These are phyloP conservation scores for Epichloe hybrida DNA, from an alignment of 2,329 filamentous ascomycete genomes.

Conservation along the genomic window DNA sequence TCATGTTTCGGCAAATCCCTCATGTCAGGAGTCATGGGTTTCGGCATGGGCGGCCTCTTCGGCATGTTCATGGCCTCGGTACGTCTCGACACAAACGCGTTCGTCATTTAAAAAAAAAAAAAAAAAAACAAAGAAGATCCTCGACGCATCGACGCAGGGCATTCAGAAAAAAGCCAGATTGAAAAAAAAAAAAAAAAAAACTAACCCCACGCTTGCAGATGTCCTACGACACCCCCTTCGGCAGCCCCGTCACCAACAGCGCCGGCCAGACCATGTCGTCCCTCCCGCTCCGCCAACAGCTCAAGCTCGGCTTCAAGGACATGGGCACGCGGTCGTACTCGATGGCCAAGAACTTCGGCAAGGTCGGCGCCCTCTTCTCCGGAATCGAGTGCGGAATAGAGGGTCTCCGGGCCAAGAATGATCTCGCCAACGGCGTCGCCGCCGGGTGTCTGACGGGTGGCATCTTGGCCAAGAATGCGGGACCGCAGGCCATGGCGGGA, in stretches of 20 bases:
- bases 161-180: no score
- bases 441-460: conserved; percentile 88
- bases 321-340: conserved; percentile 78
- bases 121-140: no score
- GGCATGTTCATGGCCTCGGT: conserved; percentile 97
- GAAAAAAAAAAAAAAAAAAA: no score
- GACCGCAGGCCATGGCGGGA: conserved; percentile 74
- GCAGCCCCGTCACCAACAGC: conserved; percentile 29
- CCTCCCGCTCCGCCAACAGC: conserved; percentile 75
- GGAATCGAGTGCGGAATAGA: conserved; percentile 96
- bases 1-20: conserved; percentile 80
- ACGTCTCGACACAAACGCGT: conserved; percentile 26
- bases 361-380: conserved; percentile 79
- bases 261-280: conserved; percentile 28
- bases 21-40: conserved; percentile 86
- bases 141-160: no score
- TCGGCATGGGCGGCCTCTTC: conserved; percentile 85
- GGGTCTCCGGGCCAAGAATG: conserved; percentile 84
- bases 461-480: conserved; percentile 71
- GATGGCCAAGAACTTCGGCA: conserved; percentile 87
- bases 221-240: conserved; percentile 88
- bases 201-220: conserved; percentile 43
- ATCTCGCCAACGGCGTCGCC: conserved; percentile 72
- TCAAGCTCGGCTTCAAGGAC: conserved; percentile 78
- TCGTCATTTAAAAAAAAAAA: no score